A percentile compares a stretch with the other conserved stretches of the same genome.
Conservation (phyloP, 192 early-diverging fungal genomes). For the Thamnidium elegans region DNA sequence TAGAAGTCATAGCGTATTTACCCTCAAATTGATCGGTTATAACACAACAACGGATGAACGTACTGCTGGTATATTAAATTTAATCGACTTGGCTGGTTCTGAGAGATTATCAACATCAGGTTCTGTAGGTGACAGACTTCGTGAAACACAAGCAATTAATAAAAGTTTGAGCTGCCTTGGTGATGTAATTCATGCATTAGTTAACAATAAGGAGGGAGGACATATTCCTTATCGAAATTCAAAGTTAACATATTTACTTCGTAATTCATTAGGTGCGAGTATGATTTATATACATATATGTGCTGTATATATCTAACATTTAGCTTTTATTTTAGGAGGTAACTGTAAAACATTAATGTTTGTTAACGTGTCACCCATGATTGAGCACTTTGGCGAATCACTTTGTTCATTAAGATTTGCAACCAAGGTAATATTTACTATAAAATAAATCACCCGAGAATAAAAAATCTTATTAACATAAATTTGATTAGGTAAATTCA, state of each 20-base stretch:
- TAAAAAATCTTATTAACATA: neutral
- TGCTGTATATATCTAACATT: neutral
- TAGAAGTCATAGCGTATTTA: slow-evolving; percentile 92
- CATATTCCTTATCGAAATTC: slow-evolving; percentile 96
- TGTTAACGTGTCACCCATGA: slow-evolving; percentile 90
- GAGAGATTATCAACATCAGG: slow-evolving; percentile 83
- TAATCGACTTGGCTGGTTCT: slow-evolving; percentile 94
- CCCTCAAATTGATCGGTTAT: slow-evolving; percentile 68
- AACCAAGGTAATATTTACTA: slow-evolving; percentile 66
- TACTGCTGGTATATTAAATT: slow-evolving; percentile 75
- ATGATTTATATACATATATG: no score
- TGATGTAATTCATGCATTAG: slow-evolving; percentile 86
- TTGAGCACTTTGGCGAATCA: slow-evolving; percentile 78
- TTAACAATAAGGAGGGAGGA: slow-evolving; percentile 58
- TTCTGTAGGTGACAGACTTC: slow-evolving; percentile 82
- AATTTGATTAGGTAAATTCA: slow-evolving; percentile 1
- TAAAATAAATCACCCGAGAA: neutral
- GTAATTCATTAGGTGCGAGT: slow-evolving; percentile 56
- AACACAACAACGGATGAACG: slow-evolving; percentile 75
- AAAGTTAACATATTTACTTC: slow-evolving; percentile 73
- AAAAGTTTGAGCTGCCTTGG: slow-evolving; percentile 86
- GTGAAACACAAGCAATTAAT: slow-evolving; percentile 96
- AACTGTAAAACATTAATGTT: slow-evolving; percentile 99
- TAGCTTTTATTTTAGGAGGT: slow-evolving; percentile 52
- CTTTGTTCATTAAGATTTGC: slow-evolving; percentile 93